Percentiles rank a stretch among this genome's conserved stretches.
Conservation (phyloP, 805 yeast species). For the Candida glaebosa region DNA sequence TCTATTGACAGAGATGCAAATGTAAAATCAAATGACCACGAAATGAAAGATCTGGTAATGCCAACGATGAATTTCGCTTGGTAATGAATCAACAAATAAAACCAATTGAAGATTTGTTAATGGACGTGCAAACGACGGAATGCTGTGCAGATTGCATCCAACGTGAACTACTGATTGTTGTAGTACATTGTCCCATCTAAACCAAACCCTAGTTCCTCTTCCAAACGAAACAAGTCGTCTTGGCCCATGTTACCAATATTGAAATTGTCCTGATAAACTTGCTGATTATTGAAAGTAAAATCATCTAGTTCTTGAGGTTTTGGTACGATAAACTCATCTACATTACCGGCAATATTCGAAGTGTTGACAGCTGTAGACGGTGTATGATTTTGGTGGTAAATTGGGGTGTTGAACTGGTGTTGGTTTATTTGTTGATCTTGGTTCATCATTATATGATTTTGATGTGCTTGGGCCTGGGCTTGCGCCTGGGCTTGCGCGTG, state of each 20-base stretch:
- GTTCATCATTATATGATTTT: background rate
- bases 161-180: slow-evolving; percentile 1
- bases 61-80: no score
- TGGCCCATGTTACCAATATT: slow-evolving; percentile 9
- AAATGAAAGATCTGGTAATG: background rate
- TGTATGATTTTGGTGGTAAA: slow-evolving; percentile 14
- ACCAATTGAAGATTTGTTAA: no score
- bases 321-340: slow-evolving; percentile 25
- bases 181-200: slow-evolving; percentile 33
- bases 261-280: slow-evolving; percentile 8
- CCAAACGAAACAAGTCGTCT: slow-evolving; percentile 34
- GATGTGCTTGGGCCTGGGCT: slow-evolving; percentile 4
- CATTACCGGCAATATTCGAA: slow-evolving; percentile 12
- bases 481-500: slow-evolving; percentile 10
- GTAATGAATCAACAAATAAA: no score
- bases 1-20: slow-evolving; percentile 1
- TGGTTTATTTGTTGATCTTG: slow-evolving; percentile 7
- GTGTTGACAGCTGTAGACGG: slow-evolving; percentile 16
- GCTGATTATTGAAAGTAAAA: slow-evolving; percentile 21
- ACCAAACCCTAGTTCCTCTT: slow-evolving; percentile 45
- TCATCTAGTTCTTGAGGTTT: slow-evolving; percentile 44
- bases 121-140: background rate
- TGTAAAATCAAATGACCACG: background rate
- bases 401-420: slow-evolving; percentile 8
- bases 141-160: no score